Evolutionary conservation across 257 asterid genomes (phyloP).

Genomic region (Solanum medicagineum): DNA sequence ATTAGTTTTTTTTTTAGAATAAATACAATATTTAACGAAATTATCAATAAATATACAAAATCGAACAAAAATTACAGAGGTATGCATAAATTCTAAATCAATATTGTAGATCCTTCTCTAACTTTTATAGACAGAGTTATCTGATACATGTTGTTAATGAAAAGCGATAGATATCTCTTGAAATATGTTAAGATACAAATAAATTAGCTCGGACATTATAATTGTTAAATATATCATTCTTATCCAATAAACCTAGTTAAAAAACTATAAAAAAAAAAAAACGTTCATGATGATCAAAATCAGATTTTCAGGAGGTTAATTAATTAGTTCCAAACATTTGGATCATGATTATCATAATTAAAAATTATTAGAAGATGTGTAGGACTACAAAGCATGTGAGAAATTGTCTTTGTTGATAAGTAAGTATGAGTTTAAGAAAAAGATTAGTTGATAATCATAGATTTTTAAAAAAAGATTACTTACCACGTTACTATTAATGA

Average conservation of each 20-base stretch:
- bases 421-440: not conserved
- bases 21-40: no score
- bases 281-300: not conserved
- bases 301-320: not conserved
- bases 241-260: not conserved
- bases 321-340: not conserved
- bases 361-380: not conserved
- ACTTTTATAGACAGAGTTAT: not conserved
- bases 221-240: not conserved
- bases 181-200: not conserved
- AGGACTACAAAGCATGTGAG: not conserved
- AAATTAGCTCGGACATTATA: not conserved
- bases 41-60: no score
- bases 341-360: not conserved
- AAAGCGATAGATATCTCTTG: not conserved
- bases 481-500: not conserved
- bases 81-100: not conserved
- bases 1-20: not conserved
- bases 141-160: not conserved
- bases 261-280: not conserved
- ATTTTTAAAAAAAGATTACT: not conserved
- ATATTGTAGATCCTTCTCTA: not conserved
- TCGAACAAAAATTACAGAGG: not conserved
- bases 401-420: not conserved
- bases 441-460: not conserved